These are phyloP conservation scores for Strobilomyces echinocephalus DNA, from an alignment of 768 basidiomycete genomes.

Conservation along the genomic window DNA sequence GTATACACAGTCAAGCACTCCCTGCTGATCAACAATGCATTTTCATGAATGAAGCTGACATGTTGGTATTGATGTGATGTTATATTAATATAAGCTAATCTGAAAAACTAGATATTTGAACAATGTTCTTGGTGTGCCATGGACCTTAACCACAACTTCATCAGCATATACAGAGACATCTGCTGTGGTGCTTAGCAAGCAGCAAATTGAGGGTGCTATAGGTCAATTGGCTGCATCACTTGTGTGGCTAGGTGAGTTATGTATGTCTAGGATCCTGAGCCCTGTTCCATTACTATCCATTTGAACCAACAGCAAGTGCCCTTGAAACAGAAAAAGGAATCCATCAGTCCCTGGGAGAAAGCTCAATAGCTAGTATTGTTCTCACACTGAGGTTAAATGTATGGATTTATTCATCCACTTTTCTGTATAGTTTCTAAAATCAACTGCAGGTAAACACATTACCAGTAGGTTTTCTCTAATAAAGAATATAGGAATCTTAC, in stretches of 20 bases:
- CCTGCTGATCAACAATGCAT: background rate
- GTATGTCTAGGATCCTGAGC: background rate
- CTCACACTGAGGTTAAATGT: background rate
- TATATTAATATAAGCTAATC: background rate
- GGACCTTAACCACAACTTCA: background rate
- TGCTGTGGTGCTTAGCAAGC: background rate
- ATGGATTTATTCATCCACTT: background rate
- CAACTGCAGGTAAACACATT: background rate
- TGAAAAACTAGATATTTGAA: background rate
- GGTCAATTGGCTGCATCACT: background rate
- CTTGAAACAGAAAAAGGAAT: background rate
- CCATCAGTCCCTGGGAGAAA: background rate
- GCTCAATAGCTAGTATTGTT: background rate
- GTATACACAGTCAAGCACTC: background rate
- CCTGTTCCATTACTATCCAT: background rate
- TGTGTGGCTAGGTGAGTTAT: conserved; percentile 8
- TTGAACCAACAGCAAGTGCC: background rate
- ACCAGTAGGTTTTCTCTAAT: background rate
- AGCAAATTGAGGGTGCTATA: conserved; percentile 3
- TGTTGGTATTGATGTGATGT: background rate
- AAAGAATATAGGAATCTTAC: background rate
- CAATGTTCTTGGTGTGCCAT: background rate
- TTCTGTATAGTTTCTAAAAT: background rate
- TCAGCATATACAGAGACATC: no score
- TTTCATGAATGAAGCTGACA: background rate